phyloP scores from a whole-genome alignment of 495 filamentous ascomycete genomes.

The Xanthoparmelia taractica region DNA sequence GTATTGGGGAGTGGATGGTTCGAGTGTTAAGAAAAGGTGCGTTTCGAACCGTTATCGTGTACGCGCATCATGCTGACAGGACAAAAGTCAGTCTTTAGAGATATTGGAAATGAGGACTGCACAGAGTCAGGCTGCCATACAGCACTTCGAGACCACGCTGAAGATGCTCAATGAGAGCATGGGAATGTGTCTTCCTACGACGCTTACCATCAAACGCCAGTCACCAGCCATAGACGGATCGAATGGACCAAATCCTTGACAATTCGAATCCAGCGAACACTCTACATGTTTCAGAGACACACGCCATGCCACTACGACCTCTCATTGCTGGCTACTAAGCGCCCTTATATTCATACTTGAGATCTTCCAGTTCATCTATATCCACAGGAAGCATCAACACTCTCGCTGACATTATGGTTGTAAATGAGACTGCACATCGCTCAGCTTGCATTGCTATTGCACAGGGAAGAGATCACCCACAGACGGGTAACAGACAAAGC shows the following conservation, averaged over 20 bases:
- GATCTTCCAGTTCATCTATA: constrained; percentile 37
- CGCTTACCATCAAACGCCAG: not conserved
- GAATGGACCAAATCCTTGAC: not conserved
- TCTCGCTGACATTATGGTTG: constrained; percentile 32
- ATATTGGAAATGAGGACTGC: constrained; percentile 29
- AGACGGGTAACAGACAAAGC: constrained; percentile 23
- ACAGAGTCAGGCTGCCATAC: constrained; percentile 32
- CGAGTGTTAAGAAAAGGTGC: constrained; percentile 35
- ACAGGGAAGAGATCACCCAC: constrained; percentile 28
- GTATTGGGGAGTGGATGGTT: constrained; percentile 46
- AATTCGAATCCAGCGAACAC: not conserved
- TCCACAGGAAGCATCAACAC: constrained; percentile 41
- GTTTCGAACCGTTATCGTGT: constrained; percentile 14
- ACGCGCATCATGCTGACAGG: constrained; percentile 1
- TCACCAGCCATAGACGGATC: not conserved
- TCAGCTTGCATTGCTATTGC: constrained; percentile 26
- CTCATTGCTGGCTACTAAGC: constrained; percentile 28
- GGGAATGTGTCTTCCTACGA: constrained; percentile 50
- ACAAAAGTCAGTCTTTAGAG: constrained; percentile 21
- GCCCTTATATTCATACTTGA: constrained; percentile 47
- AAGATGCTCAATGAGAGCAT: constrained; percentile 66
- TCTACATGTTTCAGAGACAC: not conserved
- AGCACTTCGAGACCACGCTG: constrained; percentile 59
- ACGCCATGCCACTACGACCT: not conserved
- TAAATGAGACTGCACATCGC: constrained; percentile 33